Evolutionary conservation across 495 filamentous ascomycete genomes (phyloP).

Genomic region (Ramalina intermedia): DNA sequence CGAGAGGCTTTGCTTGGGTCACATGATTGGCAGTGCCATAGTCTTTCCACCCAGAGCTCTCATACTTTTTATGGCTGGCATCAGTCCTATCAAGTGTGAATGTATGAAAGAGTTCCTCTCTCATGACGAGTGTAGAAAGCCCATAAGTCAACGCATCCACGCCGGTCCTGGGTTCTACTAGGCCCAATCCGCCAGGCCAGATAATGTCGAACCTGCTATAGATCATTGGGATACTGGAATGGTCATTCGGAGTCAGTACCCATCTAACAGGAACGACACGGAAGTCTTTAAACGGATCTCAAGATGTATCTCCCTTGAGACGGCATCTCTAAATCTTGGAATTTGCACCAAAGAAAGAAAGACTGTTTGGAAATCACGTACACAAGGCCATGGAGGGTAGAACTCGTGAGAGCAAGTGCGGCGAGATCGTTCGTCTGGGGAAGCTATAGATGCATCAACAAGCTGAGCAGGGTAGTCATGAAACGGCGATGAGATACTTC

Average conservation of each 20-base stretch:
- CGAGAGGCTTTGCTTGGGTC: constrained; percentile 8
- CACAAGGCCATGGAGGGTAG: constrained; percentile 64
- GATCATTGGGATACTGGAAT: constrained; percentile 51
- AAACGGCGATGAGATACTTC: constrained; percentile 40
- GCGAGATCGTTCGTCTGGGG: constrained; percentile 81
- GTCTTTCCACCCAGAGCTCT: constrained; percentile 17
- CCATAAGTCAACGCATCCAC: constrained; percentile 90
- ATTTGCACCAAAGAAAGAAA: too few species aligned
- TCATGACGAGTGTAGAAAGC: constrained; percentile 70
- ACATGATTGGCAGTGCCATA: constrained; percentile 22
- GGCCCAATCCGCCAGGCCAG: constrained; percentile 63
- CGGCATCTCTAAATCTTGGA: too few species aligned
- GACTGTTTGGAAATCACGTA: too few species aligned
- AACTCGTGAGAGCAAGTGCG: constrained; percentile 69
- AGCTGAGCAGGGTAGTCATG: constrained; percentile 1
- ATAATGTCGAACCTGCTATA: constrained; percentile 91
- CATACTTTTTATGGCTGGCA: constrained; percentile 1
- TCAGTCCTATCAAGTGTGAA: constrained; percentile 5
- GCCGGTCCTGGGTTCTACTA: constrained; percentile 52
- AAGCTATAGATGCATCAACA: constrained; percentile 37
- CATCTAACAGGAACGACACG: too few species aligned
- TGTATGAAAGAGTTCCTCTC: constrained; percentile 52
- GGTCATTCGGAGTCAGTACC: too few species aligned
- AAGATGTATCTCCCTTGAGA: too few species aligned
- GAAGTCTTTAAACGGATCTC: too few species aligned